Base-by-base conservation (phyloP, 2,329 filamentous ascomycete genomes). In the Fusarium hainanense region DNA sequence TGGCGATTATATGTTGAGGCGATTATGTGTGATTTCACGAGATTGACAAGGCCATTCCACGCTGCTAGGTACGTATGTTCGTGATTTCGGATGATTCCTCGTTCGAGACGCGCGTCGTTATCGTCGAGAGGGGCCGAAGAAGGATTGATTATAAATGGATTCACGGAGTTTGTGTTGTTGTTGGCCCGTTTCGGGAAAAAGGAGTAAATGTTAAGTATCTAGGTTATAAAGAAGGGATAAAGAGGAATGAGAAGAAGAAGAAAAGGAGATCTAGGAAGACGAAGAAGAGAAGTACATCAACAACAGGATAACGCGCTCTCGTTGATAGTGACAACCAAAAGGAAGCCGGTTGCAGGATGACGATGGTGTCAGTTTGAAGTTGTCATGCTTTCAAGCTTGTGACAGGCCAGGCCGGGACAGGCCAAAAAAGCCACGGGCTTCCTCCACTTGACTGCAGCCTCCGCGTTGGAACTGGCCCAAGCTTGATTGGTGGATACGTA, bases 301-400 rank as follows among this genome's bases (percentile, higher is more conserved):
- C 52, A 56, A 43, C 30, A 58, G 42, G 37, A 40, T 47, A 37
- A 40, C n/a, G 14, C 28, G 48, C 27, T 27, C n/a, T 42, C 23
- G 42, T 57, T 41, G 46, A 46, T 23, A 60, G 50, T 68, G 23
- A 51, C 49, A 41, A 34, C 37, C 27, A 61, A 55, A 59, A 58
- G 52, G 64, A 69, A 57, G 64, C 64, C 56, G 46, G 63, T 68
- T 66, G 44, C 42, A 67, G 54, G 61, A 70, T 70, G 68, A 65
- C 68, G 68, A 69, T 61, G 69, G 55, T 71, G 64, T 50, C 69
- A 56, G 68, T 58, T 70, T 69, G 64, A 66, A 63, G 56, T 66
- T 55, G 67, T 66, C 67, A 69, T 69, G 55, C 47, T 63, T 21
- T 54, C 40, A 37, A 59, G 66, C 66, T 68, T 68, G 65, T 68